Evolutionary conservation across 768 basidiomycete species (phyloP), one percentile per base, ranked within the genome.

Genomic region (Tremella fuciformis): DNA sequence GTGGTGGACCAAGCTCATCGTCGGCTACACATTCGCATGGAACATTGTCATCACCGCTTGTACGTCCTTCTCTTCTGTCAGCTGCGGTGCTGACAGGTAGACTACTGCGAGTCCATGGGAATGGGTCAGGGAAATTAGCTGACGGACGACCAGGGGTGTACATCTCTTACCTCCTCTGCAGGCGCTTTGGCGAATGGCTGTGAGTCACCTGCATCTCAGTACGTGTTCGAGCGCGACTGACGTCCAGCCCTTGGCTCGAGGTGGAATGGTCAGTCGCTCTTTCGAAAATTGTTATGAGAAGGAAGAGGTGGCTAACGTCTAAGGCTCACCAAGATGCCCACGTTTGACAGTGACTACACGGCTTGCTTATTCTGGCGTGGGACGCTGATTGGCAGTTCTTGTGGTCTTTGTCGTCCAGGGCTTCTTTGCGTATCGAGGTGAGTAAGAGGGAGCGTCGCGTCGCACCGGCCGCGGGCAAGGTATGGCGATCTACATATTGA

Each of bases 181-280:
- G 63, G 29, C 21, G 50, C 24, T 69, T 53, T 53, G 67, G 65
- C 54, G 58, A 66, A 51, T 66, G 65, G 65, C 55, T 66, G 64
- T 62, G 26, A 59, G 64, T 61, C 13, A 11, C 41, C 16, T 56
- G 18, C 39, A 11, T 18, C 39, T 41, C 18, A 11, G 13, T 11
- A 41, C 18, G 13, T 18, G 39, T 41, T 18, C 39, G 39, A 8
- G 42, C 42, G 42, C 16, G 6, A 29, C 49, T 50, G 7, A 50
- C n/a, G n/a, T 24, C 7, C 4, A 52, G 51, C 4, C 51, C 51
- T 4, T 52, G 51, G 51, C 51, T 52, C 25, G 51, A 52, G 34
- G 51, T 52, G 11, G 29, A 34, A 34, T 34, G 29, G 29, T 34
- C 11, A 4, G 29, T 34, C 29, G 29, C 29, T 34, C 29, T 34